phyloP scores from a whole-genome alignment of 2,329 filamentous ascomycete species.

The Phialocephala sp. region DNA sequence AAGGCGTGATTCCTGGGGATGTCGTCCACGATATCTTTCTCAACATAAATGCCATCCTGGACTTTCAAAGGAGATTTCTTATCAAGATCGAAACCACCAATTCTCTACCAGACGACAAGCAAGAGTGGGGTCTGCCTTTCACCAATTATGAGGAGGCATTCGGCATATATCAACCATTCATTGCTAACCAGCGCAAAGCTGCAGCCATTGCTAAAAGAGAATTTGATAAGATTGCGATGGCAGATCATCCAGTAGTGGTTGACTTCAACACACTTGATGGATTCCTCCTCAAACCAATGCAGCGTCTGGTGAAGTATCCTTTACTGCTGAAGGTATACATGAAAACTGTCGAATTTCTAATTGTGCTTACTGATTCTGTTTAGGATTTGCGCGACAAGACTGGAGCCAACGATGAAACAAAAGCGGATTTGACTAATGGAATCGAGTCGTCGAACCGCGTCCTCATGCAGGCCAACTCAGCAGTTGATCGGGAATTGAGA shows the following conservation, averaged over 20 bases:
- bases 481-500: conserved; percentile 86
- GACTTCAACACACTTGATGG: conserved; percentile 88
- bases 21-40: conserved; percentile 93
- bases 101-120: conserved; percentile 73
- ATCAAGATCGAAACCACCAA: conserved; percentile 97
- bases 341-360: conserved; percentile 7
- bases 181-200: conserved; percentile 93
- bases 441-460: conserved; percentile 84
- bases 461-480: conserved; percentile 84
- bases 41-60: conserved; percentile 92
- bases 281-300: conserved; percentile 95
- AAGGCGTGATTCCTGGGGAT: conserved; percentile 86
- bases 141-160: conserved; percentile 84
- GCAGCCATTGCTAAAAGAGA: conserved; percentile 82
- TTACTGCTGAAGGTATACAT: conserved; percentile 76
- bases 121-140: conserved; percentile 97
- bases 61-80: conserved; percentile 93
- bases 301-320: conserved; percentile 93
- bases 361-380: conserved; percentile 19
- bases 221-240: conserved; percentile 83
- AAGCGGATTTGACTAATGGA: conserved; percentile 74
- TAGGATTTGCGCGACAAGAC: conserved; percentile 88
- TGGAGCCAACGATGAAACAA: conserved; percentile 70
- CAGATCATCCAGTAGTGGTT: conserved; percentile 79
- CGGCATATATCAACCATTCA: conserved; percentile 94